These are phyloP conservation scores for Cavenderia fasciculata DNA, from an alignment of 78 protist genomes.

Conservation along the genomic window DNA sequence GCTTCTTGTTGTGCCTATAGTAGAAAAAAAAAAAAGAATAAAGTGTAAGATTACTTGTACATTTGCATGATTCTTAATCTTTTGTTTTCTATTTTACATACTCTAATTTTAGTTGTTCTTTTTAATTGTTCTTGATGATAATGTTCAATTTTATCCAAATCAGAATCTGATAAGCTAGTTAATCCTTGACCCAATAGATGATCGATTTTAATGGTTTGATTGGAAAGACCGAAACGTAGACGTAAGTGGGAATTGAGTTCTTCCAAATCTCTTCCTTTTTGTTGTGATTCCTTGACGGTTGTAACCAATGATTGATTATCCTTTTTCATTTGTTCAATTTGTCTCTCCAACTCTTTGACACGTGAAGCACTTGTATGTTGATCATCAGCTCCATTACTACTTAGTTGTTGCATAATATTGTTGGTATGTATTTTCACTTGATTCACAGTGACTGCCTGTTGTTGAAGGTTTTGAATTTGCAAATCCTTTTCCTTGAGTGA, in stretches of 20 bases:
- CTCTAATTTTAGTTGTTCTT: not conserved
- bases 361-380: not conserved
- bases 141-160: slow-evolving; percentile 31
- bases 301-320: not conserved
- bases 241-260: not conserved
- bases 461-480: not conserved
- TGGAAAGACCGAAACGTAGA: not conserved
- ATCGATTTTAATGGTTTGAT: not conserved
- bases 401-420: not conserved
- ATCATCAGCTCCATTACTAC: too few species aligned
- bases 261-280: not conserved
- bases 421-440: not conserved
- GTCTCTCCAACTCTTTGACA: not conserved
- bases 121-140: slow-evolving; percentile 11
- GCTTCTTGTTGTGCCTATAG: slow-evolving; percentile 2
- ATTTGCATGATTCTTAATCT: too few species aligned
- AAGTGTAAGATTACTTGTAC: too few species aligned
- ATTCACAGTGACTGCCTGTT: not conserved
- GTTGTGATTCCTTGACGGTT: not conserved
- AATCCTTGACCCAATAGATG: slow-evolving; percentile 30
- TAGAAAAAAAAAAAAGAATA: not conserved
- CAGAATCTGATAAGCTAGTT: not conserved
- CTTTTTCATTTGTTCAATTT: not conserved
- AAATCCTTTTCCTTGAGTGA: slow-evolving; percentile 42
- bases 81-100: too few species aligned